Conservation (phyloP, 768 basidiomycete species). For the Mycena galericulata region DNA sequence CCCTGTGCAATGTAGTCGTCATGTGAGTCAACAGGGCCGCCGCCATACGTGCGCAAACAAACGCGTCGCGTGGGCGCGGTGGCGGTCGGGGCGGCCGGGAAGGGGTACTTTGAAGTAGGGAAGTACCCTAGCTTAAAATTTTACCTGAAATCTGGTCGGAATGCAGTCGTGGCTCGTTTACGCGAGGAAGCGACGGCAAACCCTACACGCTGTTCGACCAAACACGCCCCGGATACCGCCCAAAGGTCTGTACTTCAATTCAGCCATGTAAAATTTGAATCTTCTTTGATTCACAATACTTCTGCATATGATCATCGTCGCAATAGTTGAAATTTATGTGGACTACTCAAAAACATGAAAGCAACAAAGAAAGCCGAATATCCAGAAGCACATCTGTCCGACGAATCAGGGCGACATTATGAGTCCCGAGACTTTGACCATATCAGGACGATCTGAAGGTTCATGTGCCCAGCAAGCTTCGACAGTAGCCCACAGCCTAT, state of each 20-base stretch:
- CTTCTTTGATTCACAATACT: slow-evolving; percentile 7
- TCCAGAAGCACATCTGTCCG: slow-evolving; percentile 9
- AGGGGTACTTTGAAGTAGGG: no score
- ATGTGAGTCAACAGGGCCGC: no score
- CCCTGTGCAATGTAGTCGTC: no score
- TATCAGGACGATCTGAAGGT: slow-evolving; percentile 14
- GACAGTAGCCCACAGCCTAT: slow-evolving; percentile 4
- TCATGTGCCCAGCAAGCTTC: slow-evolving; percentile 3
- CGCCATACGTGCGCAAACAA: no score
- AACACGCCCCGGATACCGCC: slow-evolving; percentile 5
- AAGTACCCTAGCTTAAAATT: no score
- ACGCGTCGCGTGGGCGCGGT: no score
- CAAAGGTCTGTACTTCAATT: slow-evolving; percentile 14
- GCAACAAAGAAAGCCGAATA: neutral
- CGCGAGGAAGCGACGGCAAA: slow-evolving; percentile 6
- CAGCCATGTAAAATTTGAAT: neutral
- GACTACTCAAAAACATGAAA: slow-evolving; percentile 7
- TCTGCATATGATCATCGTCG: slow-evolving; percentile 8
- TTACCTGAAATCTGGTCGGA: no score
- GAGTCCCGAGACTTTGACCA: neutral
- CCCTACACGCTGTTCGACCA: neutral
- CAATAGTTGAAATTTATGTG: slow-evolving; percentile 9
- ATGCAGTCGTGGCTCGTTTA: slow-evolving; percentile 1
- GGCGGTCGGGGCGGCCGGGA: no score
- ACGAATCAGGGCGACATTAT: slow-evolving; percentile 1